A percentile compares a stretch with the other conserved stretches of the same genome.
Conservation (phyloP, 306 rosid genomes). For the Boehmeria nivea region DNA sequence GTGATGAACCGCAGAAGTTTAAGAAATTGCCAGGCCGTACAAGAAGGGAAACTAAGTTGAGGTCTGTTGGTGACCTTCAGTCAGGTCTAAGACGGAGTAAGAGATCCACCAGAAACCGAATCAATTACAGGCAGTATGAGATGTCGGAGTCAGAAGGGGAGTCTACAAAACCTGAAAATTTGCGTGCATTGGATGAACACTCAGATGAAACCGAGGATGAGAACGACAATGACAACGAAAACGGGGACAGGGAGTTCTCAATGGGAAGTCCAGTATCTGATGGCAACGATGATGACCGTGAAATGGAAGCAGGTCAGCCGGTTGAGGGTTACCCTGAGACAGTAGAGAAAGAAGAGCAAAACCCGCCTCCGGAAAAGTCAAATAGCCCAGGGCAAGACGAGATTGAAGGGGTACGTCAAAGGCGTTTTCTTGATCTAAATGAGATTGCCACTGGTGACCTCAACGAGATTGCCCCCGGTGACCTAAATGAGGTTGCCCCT, state of each 20-base stretch:
- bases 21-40: conserved; percentile 68
- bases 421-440: conserved; percentile 87
- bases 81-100: conserved; percentile 93
- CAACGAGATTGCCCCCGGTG: conserved; percentile 91
- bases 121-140: conserved; percentile 74
- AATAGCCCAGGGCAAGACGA: conserved; percentile 67
- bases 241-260: conserved; percentile 71
- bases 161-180: conserved; percentile 50
- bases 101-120: conserved; percentile 79
- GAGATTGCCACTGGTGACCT: conserved; percentile 89
- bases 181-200: conserved; percentile 47
- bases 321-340: conserved; percentile 37
- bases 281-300: conserved; percentile 46
- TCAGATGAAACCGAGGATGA: conserved; percentile 40
- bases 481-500: conserved; percentile 94
- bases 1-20: conserved; percentile 61
- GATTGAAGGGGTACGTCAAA: conserved; percentile 52
- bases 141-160: conserved; percentile 87
- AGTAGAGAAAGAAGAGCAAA: conserved; percentile 45
- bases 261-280: conserved; percentile 75
- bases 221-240: conserved; percentile 68
- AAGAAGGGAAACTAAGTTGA: conserved; percentile 78
- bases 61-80: conserved; percentile 78
- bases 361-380: conserved; percentile 59
- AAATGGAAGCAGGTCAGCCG: conserved; percentile 56